phyloP scores from a whole-genome alignment of 345 rosid species.

The Gossypium turneri region DNA sequence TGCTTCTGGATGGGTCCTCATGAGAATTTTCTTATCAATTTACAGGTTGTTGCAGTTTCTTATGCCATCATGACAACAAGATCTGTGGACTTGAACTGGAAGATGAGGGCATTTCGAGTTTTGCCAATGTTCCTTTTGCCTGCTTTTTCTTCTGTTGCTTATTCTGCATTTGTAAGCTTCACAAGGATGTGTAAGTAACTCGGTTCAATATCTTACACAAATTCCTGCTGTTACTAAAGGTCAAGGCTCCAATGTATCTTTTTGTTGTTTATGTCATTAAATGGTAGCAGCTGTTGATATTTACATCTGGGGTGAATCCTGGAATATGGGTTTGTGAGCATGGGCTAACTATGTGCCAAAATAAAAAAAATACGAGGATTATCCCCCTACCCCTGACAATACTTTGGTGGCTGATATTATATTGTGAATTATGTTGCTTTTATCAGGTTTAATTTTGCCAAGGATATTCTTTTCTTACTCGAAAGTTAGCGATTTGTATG shows the following conservation, averaged over 20 bases:
- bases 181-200: constrained; percentile 57
- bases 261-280: not conserved
- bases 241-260: not conserved
- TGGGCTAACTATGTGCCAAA: not conserved
- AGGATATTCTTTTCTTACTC: not conserved
- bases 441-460: not conserved
- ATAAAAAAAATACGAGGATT: not conserved
- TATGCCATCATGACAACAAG: constrained; percentile 65
- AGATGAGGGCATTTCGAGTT: constrained; percentile 57
- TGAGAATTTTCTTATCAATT: constrained; percentile 5
- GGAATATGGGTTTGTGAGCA: not conserved
- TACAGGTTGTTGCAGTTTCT: constrained; percentile 63
- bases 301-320: not conserved
- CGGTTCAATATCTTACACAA: not conserved
- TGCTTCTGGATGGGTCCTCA: not conserved
- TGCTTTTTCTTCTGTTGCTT: constrained; percentile 44
- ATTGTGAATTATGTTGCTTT: not conserved
- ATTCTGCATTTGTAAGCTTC: constrained; percentile 50
- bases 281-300: not conserved
- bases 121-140: constrained; percentile 75
- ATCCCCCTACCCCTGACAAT: not conserved
- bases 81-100: constrained; percentile 58
- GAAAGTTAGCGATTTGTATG: not conserved
- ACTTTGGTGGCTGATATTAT: not conserved
- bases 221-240: not conserved